A percentile compares a stretch with the other conserved stretches of the same genome.
Conservation (phyloP, 495 filamentous ascomycete genomes). For the Penicillium parvum region DNA sequence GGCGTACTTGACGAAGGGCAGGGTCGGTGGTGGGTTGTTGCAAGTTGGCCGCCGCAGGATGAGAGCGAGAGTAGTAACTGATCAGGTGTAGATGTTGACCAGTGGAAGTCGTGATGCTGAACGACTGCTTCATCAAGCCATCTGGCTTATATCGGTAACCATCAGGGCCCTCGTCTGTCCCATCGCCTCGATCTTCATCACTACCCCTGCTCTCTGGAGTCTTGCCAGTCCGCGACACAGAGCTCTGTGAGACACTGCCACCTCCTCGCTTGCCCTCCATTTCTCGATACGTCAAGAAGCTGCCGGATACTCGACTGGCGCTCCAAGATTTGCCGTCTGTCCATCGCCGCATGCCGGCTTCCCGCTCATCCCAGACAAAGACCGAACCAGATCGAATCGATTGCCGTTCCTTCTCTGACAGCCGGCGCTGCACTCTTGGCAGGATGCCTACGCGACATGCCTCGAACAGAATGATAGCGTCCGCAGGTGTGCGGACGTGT, state of each 20-base stretch:
- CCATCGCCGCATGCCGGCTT: slow-evolving; percentile 97
- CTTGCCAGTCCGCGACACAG: slow-evolving; percentile 59
- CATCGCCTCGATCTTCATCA: slow-evolving; percentile 70
- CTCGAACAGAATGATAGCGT: slow-evolving; percentile 97
- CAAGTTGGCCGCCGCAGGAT: slow-evolving; percentile 60
- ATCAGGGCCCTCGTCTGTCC: slow-evolving; percentile 79
- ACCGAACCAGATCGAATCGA: slow-evolving; percentile 93
- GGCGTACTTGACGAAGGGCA: slow-evolving; percentile 74
- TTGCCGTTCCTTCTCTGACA: slow-evolving; percentile 96
- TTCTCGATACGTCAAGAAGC: slow-evolving; percentile 94
- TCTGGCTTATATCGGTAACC: slow-evolving; percentile 97
- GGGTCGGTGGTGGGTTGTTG: slow-evolving; percentile 78
- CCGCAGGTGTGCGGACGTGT: slow-evolving; percentile 82
- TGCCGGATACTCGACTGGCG: slow-evolving; percentile 92
- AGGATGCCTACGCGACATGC: slow-evolving; percentile 87
- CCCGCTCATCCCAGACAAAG: slow-evolving; percentile 98
- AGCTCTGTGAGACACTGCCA: slow-evolving; percentile 51
- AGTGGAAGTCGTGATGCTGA: slow-evolving; percentile 90
- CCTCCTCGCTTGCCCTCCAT: slow-evolving; percentile 95
- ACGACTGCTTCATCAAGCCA: slow-evolving; percentile 98
- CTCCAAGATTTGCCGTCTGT: slow-evolving; percentile 99
- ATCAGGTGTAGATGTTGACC: slow-evolving; percentile 94
- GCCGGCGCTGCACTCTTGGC: slow-evolving; percentile 83
- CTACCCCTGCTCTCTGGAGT: slow-evolving; percentile 79
- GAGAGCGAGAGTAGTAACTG: slow-evolving; percentile 85